phyloP scores from a whole-genome alignment of 2,329 filamentous ascomycete genomes.

The Aspergillus brasiliensis region DNA sequence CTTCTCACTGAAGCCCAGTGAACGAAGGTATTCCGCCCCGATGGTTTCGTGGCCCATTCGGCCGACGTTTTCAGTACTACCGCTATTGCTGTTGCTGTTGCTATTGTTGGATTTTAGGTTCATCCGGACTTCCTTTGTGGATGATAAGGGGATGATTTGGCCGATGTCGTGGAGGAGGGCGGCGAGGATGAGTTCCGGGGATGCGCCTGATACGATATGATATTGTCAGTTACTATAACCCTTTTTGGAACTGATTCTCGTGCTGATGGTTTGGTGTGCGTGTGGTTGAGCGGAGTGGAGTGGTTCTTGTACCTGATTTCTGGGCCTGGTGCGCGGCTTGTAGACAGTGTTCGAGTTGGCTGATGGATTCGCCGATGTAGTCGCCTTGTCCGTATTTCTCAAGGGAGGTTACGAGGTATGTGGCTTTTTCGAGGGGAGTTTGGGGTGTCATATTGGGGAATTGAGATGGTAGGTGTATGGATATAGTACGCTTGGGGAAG shows the following conservation, averaged over 20 bases:
- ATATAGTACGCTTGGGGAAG: not conserved
- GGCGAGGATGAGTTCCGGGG: slow-evolving; percentile 35
- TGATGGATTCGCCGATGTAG: slow-evolving; percentile 40
- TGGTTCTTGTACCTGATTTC: slow-evolving; percentile 19
- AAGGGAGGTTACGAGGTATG: slow-evolving; percentile 25
- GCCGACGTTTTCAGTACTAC: slow-evolving; percentile 37
- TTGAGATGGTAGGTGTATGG: not conserved
- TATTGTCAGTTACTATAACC: no score
- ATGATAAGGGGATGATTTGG: slow-evolving; percentile 42
- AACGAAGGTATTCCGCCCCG: slow-evolving; percentile 38
- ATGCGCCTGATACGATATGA: slow-evolving; percentile 16
- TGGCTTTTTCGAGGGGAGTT: slow-evolving; percentile 19
- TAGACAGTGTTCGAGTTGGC: slow-evolving; percentile 37
- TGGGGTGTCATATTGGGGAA: slow-evolving; percentile 14
- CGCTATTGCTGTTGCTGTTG: not conserved
- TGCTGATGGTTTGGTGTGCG: not conserved
- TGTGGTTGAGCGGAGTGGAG: no score
- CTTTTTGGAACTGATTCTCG: not conserved
- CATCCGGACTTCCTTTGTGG: slow-evolving; percentile 32
- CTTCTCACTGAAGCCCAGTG: slow-evolving; percentile 38
- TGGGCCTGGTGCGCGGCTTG: slow-evolving; percentile 37
- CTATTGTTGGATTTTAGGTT: slow-evolving; percentile 25
- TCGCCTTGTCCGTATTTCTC: slow-evolving; percentile 37
- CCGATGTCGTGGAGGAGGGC: slow-evolving; percentile 48
- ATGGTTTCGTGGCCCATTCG: slow-evolving; percentile 43